Conservation (phyloP, 208 protist genomes). For the Crithidia thermophila region DNA sequence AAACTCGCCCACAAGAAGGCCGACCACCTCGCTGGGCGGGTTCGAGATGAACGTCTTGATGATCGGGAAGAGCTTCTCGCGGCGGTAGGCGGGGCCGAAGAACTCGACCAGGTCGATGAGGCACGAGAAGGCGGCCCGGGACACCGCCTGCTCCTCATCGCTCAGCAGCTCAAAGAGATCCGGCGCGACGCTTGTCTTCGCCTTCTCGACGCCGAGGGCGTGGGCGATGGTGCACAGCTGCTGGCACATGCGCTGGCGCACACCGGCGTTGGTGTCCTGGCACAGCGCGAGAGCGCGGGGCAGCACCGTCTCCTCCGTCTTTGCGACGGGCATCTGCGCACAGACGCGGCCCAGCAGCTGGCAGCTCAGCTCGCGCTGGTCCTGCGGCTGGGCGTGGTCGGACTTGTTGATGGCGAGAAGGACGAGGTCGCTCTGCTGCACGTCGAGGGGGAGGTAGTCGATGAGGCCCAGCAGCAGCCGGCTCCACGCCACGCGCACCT, state of each 20-base stretch:
- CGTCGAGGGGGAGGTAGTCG: slow-evolving; percentile 51
- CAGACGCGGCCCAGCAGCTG: slow-evolving; percentile 78
- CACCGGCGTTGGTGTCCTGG: slow-evolving; percentile 90
- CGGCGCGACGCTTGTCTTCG: slow-evolving; percentile 72
- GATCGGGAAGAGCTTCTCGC: slow-evolving; percentile 86
- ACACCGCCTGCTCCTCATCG: slow-evolving; percentile 89
- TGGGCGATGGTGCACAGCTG: slow-evolving; percentile 84
- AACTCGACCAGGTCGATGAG: slow-evolving; percentile 92
- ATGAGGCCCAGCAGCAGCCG: slow-evolving; percentile 71
- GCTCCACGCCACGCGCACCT: slow-evolving; percentile 82
- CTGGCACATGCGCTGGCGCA: slow-evolving; percentile 84
- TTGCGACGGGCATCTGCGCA: slow-evolving; percentile 47
- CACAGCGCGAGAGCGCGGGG: slow-evolving; percentile 83
- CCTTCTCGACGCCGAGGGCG: slow-evolving; percentile 73
- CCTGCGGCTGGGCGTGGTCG: slow-evolving; percentile 85
- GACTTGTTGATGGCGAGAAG: slow-evolving; percentile 77
- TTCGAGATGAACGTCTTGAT: slow-evolving; percentile 87
- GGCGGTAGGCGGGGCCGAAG: slow-evolving; percentile 84
- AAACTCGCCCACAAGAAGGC: slow-evolving; percentile 85
- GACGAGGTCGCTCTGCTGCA: slow-evolving; percentile 74
- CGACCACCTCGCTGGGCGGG: slow-evolving; percentile 82
- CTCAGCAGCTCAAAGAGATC: slow-evolving; percentile 92
- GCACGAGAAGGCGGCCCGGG: slow-evolving; percentile 84
- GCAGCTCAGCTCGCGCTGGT: slow-evolving; percentile 91
- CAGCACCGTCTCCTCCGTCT: slow-evolving; percentile 71